Percentiles rank a stretch among this genome's conserved stretches.
Evolutionary conservation across 2,329 filamentous ascomycete genomes (phyloP).

Genomic region (Tolypocladium sp.): DNA sequence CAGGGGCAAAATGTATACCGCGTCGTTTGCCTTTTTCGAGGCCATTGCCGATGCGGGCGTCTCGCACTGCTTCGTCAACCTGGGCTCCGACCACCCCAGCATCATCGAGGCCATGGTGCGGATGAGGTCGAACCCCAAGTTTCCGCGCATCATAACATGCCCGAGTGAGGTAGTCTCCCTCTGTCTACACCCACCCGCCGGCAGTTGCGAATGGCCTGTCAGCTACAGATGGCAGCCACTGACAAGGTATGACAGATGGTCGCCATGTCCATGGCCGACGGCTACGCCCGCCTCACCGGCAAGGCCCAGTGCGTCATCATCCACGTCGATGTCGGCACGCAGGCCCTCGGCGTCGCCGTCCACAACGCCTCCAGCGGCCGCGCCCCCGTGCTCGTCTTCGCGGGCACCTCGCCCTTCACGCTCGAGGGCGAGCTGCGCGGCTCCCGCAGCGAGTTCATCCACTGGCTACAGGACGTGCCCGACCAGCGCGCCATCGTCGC

Average conservation of each 20-base stretch:
- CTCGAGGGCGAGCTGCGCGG: slow-evolving; percentile 65
- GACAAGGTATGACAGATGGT: slow-evolving; percentile 52
- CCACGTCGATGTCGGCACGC: slow-evolving; percentile 70
- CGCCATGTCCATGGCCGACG: slow-evolving; percentile 75
- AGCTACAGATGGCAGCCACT: slow-evolving; percentile 47
- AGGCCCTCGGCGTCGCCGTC: slow-evolving; percentile 62
- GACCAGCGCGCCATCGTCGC: slow-evolving; percentile 68
- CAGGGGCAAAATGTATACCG: slow-evolving; percentile 48
- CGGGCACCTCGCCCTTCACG: slow-evolving; percentile 63
- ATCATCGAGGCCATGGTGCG: slow-evolving; percentile 76
- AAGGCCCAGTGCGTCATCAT: slow-evolving; percentile 66
- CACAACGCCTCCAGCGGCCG: slow-evolving; percentile 66
- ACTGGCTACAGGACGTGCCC: slow-evolving; percentile 72
- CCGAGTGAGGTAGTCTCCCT: slow-evolving; percentile 60
- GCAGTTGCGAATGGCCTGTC: neutral
- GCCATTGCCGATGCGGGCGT: slow-evolving; percentile 64
- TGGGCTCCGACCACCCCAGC: slow-evolving; percentile 62
- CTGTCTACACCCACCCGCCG: neutral
- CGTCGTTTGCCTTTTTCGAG: slow-evolving; percentile 76
- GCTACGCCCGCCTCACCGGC: slow-evolving; percentile 60
- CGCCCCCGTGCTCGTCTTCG: slow-evolving; percentile 65
- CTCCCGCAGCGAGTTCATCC: slow-evolving; percentile 65
- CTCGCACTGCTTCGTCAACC: slow-evolving; percentile 52
- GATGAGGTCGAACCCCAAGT: slow-evolving; percentile 54
- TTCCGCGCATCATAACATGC: slow-evolving; percentile 68